phyloP scores from a whole-genome alignment of 768 basidiomycete genomes.

The Lactarius sanguifluus region DNA sequence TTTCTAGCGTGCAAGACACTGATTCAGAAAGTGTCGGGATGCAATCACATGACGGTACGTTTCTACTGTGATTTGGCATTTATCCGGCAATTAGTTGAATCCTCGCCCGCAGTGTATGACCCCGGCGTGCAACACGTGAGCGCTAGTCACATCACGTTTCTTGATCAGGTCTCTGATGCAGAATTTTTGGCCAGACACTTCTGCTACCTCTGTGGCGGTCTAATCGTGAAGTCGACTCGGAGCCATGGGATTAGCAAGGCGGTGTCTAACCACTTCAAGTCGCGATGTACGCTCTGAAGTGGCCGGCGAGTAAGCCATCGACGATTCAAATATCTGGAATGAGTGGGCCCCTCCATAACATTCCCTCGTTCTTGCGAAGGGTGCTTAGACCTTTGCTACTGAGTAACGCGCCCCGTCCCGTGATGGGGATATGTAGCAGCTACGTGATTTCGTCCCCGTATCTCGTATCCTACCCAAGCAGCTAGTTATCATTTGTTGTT shows the following conservation, averaged over 20 bases:
- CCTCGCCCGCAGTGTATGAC: slow-evolving; percentile 45
- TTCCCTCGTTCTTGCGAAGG: not conserved
- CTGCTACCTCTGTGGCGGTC: slow-evolving; percentile 51
- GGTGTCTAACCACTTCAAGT: slow-evolving; percentile 37
- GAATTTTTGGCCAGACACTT: slow-evolving; percentile 41
- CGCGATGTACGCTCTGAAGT: slow-evolving; percentile 37
- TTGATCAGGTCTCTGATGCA: slow-evolving; percentile 1
- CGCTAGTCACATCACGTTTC: not conserved
- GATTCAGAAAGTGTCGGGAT: slow-evolving; percentile 51
- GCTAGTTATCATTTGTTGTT: not conserved
- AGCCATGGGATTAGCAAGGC: slow-evolving; percentile 35
- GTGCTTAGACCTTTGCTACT: not conserved
- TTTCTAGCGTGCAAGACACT: slow-evolving; percentile 48
- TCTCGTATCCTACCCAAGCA: not conserved
- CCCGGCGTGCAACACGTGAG: slow-evolving; percentile 53
- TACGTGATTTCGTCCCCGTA: not conserved
- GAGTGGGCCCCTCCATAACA: not conserved
- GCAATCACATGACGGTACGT: slow-evolving; percentile 60
- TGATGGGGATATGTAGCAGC: not conserved
- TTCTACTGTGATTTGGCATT: not conserved
- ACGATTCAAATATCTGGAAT: not conserved
- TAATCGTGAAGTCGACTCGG: slow-evolving; percentile 45
- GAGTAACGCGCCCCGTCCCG: not conserved
- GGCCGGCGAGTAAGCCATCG: not conserved
- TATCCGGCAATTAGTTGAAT: not conserved